Conservation (phyloP, 176 grass and related monocot genomes). For the Avena sativa region DNA sequence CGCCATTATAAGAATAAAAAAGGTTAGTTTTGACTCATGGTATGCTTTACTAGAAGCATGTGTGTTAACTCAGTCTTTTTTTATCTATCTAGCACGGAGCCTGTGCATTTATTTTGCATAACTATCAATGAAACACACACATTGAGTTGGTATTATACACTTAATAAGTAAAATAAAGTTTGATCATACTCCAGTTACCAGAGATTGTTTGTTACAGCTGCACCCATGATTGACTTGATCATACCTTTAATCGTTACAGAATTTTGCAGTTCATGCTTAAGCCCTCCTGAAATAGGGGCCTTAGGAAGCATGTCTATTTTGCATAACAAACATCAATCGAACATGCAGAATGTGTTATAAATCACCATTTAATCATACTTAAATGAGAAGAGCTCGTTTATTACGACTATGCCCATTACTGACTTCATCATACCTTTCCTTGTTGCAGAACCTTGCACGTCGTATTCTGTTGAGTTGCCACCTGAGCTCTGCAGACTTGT, state of each 20-base stretch:
- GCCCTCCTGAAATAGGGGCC: neutral
- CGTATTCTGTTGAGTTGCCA: conserved; percentile 55
- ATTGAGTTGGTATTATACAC: neutral
- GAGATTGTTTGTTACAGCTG: conserved; percentile 7
- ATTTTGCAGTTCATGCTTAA: conserved; percentile 11
- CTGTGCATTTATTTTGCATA: neutral
- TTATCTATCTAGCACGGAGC: neutral
- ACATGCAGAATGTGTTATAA: conserved; percentile 20
- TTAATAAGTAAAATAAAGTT: neutral
- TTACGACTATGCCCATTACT: neutral
- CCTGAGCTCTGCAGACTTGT: conserved; percentile 81
- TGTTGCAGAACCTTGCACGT: conserved; percentile 34
- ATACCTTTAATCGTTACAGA: neutral
- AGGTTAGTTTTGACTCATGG: conserved; percentile 44
- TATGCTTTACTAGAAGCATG: neutral
- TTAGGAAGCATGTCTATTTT: conserved; percentile 35
- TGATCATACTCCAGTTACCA: conserved; percentile 4
- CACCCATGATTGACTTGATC: neutral
- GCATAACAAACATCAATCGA: neutral
- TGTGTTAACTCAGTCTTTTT: neutral
- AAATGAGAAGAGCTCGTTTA: neutral
- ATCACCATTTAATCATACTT: neutral
- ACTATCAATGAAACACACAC: neutral
- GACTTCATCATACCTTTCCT: conserved; percentile 37
- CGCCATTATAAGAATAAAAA: conserved; percentile 40